These are phyloP conservation scores for Fusarium oxysporum DNA, from an alignment of 2,329 filamentous ascomycete species.

Conservation along the genomic window DNA sequence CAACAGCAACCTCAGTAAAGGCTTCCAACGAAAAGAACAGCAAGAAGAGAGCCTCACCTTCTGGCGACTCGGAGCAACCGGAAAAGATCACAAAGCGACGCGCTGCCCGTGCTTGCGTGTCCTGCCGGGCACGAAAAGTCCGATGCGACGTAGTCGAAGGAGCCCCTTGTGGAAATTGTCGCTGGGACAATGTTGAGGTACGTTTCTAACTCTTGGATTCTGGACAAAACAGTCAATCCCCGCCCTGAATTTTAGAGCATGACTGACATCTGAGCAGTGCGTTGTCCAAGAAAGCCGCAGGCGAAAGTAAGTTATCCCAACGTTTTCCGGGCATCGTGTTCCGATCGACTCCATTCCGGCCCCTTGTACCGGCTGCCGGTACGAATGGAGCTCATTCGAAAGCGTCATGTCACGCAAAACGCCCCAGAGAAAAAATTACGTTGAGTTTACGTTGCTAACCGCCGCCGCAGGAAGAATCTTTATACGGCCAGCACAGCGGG, in stretches of 20 bases:
- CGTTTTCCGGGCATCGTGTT: slow-evolving; percentile 14
- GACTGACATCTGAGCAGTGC: slow-evolving; percentile 58
- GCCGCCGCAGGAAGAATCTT: slow-evolving; percentile 57
- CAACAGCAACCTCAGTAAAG: slow-evolving; percentile 45
- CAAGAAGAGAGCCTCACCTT: slow-evolving; percentile 51
- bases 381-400: slow-evolving; percentile 21
- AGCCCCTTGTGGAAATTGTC: slow-evolving; percentile 88
- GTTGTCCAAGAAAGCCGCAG: slow-evolving; percentile 84
- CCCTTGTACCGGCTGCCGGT: slow-evolving; percentile 7
- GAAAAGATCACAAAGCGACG: slow-evolving; percentile 77
- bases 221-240: slow-evolving; percentile 11
- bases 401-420: slow-evolving; percentile 34
- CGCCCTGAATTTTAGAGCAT: slow-evolving; percentile 17
- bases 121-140: slow-evolving; percentile 89
- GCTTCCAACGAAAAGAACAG: slow-evolving; percentile 45
- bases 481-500: slow-evolving; percentile 54
- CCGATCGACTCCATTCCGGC: slow-evolving; percentile 14
- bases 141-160: slow-evolving; percentile 93
- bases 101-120: slow-evolving; percentile 91
- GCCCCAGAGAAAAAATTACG: neutral
- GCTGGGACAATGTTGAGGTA: slow-evolving; percentile 79
- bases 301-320: slow-evolving; percentile 74
- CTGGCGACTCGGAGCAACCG: slow-evolving; percentile 47
- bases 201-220: slow-evolving; percentile 24
- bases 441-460: slow-evolving; percentile 40